Evolutionary conservation across 768 basidiomycete genomes (phyloP), one percentile per base, ranked within the genome.

Genomic region (Coprinopsis strossmayeri): DNA sequence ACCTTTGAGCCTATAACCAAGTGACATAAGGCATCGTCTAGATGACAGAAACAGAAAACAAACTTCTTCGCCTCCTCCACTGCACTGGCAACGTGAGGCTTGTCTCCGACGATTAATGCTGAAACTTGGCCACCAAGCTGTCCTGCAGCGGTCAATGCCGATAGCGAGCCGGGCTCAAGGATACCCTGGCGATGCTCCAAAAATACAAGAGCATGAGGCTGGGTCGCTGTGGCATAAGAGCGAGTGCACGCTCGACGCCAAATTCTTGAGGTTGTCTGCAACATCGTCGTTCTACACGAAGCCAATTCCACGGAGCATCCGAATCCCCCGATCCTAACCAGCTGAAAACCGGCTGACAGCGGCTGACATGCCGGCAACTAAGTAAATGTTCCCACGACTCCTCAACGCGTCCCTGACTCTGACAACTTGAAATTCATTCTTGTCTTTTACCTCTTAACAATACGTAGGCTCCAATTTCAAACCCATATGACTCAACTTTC

Each of bases 81-180:
- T 1, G 87, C 78, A 27, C 61, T 61, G 30, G 77, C 72, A 15
- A 93, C 77, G 58, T 87, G 77, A 21, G 81, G 81, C 53, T 79
- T 71, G 20, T 72, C 73, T n/a, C 84, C 88, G 17, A 88, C 70
- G 34, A 92, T 64, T 28, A 91, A 71, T 10, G 84, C 85, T 40
- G 91, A 87, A 30, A 97, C 86, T 59, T 87, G 72, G 2, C 92
- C 92, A 38, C 91, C 91, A 1, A 98, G 76, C 55, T 84, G 77
- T 49, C 79, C 71, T 1, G 94, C 96, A 35, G 96, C 96, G 1
- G 93, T 91, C 54, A 99, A 69, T 21, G 96, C 95, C 27, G 89
- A 93, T 49, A 97, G 74, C 12, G 89, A 89, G 12, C 81, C 84
- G 1, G 91, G 77, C 50, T 93, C 90, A 53, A 98, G 76, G 50